phyloP scores from a whole-genome alignment of 129 eudicot genomes.

The Calendula officinalis region DNA sequence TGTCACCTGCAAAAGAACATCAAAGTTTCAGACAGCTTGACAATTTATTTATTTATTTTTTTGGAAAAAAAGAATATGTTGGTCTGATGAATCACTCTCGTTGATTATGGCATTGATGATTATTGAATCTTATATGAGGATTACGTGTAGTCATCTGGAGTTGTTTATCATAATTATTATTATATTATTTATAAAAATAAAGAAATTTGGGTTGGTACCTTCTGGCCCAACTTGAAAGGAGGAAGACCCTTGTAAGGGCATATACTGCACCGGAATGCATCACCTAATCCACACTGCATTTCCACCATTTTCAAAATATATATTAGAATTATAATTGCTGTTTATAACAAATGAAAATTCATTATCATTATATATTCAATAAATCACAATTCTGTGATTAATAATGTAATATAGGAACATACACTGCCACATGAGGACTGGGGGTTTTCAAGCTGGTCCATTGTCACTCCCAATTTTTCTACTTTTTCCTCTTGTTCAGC shows the following conservation, averaged over 20 bases:
- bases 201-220: slow-evolving; percentile 40
- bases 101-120: too few relatives aligned
- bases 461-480: slow-evolving; percentile 59
- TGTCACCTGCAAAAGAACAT: slow-evolving; percentile 47
- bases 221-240: slow-evolving; percentile 75
- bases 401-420: slow-evolving; percentile 29
- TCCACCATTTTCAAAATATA: background rate
- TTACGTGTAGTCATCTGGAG: background rate
- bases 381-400: slow-evolving; percentile 1
- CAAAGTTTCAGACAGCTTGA: background rate
- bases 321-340: background rate
- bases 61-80: too few relatives aligned
- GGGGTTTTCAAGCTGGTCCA: slow-evolving; percentile 68
- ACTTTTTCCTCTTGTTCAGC: slow-evolving; percentile 78
- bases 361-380: too few relatives aligned
- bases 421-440: slow-evolving; percentile 89
- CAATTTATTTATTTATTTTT: background rate
- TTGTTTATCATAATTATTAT: background rate
- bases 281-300: slow-evolving; percentile 80
- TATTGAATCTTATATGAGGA: too few relatives aligned
- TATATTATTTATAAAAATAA: background rate
- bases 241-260: slow-evolving; percentile 96
- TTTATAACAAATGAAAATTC: too few relatives aligned
- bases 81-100: too few relatives aligned
- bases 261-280: slow-evolving; percentile 78